A percentile compares a stretch with the other conserved stretches of the same genome.
Evolutionary conservation across 306 rosid species (phyloP).

Genomic region (Begonia loranthoides): DNA sequence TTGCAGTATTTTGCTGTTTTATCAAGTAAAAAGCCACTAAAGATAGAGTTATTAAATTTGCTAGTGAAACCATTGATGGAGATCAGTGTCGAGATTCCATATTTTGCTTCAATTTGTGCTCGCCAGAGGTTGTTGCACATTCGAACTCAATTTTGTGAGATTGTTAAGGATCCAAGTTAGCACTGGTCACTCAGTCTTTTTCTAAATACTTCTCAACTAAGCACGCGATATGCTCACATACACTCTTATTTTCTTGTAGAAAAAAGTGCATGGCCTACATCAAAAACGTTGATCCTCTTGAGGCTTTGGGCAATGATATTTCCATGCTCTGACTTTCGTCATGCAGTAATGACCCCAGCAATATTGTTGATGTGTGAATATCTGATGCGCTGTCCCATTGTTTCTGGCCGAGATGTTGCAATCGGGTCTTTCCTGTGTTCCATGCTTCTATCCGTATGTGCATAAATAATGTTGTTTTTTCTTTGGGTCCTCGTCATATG

Average conservation of each 20-base stretch:
- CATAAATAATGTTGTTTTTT: constrained; percentile 4
- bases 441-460: constrained; percentile 75
- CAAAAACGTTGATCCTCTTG: constrained; percentile 68
- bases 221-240: background rate
- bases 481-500: background rate
- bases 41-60: constrained; percentile 47
- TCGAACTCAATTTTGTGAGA: constrained; percentile 52
- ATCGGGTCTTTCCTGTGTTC: constrained; percentile 78
- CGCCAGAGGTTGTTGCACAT: constrained; percentile 62
- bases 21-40: constrained; percentile 57
- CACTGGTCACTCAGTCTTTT: background rate
- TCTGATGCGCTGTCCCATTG: constrained; percentile 70
- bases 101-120: constrained; percentile 92
- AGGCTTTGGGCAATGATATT: constrained; percentile 84
- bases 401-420: constrained; percentile 63
- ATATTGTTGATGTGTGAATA: constrained; percentile 71
- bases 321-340: constrained; percentile 89
- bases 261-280: constrained; percentile 80
- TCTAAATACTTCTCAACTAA: background rate
- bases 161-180: constrained; percentile 59
- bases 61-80: constrained; percentile 80
- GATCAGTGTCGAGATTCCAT: constrained; percentile 81
- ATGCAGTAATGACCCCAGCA: constrained; percentile 79
- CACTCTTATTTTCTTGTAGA: constrained; percentile 32
- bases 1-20: constrained; percentile 83